Conservation (phyloP, 2,329 filamentous ascomycete genomes). For the Pseudogymnoascus sp. region DNA sequence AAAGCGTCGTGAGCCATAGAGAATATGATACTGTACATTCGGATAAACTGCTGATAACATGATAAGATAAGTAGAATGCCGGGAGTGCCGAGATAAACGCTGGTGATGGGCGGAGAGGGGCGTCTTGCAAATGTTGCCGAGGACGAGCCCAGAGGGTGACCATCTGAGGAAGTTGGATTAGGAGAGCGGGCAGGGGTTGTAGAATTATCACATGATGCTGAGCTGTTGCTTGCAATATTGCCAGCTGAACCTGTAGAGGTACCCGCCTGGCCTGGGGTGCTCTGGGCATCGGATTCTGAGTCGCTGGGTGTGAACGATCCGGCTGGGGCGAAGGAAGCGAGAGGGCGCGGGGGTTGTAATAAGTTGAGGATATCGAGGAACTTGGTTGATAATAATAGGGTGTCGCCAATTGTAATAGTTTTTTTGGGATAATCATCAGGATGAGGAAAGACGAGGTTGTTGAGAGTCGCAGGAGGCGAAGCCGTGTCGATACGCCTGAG, state of each 20-base stretch:
- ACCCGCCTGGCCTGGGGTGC: not conserved
- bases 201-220: not conserved
- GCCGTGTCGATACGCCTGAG: not conserved
- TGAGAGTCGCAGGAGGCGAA: not conserved
- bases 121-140: not conserved
- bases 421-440: conserved; percentile 1
- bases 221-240: not conserved
- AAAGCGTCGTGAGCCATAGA: not conserved
- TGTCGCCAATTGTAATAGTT: not conserved
- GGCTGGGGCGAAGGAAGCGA: not conserved
- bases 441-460: not conserved
- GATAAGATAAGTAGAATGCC: not conserved
- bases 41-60: conserved; percentile 5
- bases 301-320: not conserved
- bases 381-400: not conserved
- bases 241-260: not conserved
- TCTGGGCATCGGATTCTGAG: not conserved
- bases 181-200: not conserved
- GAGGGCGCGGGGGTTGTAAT: not conserved
- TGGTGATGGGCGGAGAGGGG: not conserved
- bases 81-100: not conserved
- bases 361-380: conserved; percentile 3
- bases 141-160: not conserved
- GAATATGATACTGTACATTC: conserved; percentile 2
- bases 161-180: not conserved